These are phyloP conservation scores for Rosa rugosa DNA, from an alignment of 306 rosid genomes.

Conservation along the genomic window DNA sequence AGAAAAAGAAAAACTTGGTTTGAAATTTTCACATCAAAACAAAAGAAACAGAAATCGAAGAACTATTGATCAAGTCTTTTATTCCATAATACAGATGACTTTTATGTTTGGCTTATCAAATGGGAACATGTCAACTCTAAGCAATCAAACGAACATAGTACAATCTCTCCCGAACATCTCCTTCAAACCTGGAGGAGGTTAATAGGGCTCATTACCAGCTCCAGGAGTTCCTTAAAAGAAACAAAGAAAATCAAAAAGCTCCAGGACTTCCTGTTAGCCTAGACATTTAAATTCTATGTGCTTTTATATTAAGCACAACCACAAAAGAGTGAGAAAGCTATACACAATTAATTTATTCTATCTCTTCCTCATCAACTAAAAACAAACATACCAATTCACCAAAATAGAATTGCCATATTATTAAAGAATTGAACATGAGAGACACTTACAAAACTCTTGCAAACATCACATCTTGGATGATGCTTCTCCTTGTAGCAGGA, in stretches of 20 bases:
- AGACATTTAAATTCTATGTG: not conserved
- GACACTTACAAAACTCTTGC: constrained; percentile 72
- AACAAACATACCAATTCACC: not conserved
- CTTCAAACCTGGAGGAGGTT: not conserved
- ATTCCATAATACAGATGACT: not conserved
- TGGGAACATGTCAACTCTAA: not conserved
- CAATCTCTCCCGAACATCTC: not conserved
- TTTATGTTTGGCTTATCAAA: not conserved
- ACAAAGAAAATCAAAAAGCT: not conserved
- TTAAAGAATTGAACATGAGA: constrained; percentile 19
- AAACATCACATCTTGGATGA: constrained; percentile 97
- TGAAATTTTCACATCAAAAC: not conserved
- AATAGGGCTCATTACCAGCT: not conserved
- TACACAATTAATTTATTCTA: not conserved
- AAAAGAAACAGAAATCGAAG: not conserved
- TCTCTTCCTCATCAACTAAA: not conserved
- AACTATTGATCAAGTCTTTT: not conserved
- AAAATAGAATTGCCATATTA: not conserved
- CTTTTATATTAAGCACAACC: not conserved
- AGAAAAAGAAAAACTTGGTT: not conserved
- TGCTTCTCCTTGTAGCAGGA: constrained; percentile 85
- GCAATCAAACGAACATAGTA: not conserved
- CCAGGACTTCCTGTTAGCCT: not conserved
- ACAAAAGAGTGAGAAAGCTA: not conserved
- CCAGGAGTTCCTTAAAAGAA: not conserved